Evolutionary conservation across 2,329 filamentous ascomycete genomes (phyloP).

Genomic region (Aspergillus ibericus): DNA sequence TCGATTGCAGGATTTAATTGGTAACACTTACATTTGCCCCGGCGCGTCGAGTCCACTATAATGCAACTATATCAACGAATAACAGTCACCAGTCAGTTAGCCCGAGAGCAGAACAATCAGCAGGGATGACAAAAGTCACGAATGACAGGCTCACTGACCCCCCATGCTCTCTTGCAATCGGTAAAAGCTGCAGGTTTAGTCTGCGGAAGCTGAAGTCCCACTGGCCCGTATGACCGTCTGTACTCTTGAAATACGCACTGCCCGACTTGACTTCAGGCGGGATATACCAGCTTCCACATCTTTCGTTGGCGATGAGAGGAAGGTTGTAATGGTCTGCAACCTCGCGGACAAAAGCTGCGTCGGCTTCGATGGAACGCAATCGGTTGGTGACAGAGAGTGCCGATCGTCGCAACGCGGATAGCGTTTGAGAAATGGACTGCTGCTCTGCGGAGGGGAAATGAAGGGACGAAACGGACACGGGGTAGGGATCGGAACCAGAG

Average conservation of each 20-base stretch:
- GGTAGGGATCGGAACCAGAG: constrained; percentile 27
- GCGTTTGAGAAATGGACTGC: constrained; percentile 68
- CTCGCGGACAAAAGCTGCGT: constrained; percentile 70
- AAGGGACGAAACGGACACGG: constrained; percentile 43
- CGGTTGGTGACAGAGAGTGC: constrained; percentile 80
- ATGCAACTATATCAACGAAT: constrained; percentile 50
- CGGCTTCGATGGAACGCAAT: constrained; percentile 72
- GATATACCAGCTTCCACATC: constrained; percentile 96
- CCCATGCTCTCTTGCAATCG: constrained; percentile 63
- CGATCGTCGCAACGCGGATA: constrained; percentile 71
- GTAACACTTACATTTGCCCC: constrained; percentile 70
- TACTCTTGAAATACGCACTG: constrained; percentile 96
- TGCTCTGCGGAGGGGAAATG: constrained; percentile 54
- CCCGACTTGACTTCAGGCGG: constrained; percentile 62
- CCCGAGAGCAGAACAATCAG: constrained; percentile 1
- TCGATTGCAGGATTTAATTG: background rate
- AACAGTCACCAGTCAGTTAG: constrained; percentile 15
- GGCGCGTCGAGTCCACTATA: constrained; percentile 87
- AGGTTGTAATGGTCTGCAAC: constrained; percentile 55
- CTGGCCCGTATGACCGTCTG: constrained; percentile 85
- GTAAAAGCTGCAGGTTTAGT: constrained; percentile 78
- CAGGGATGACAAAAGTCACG: background rate
- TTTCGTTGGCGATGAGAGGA: constrained; percentile 85
- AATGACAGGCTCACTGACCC: constrained; percentile 55
- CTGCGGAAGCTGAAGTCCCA: constrained; percentile 87